Evolutionary conservation across 75 land plant genomes (phyloP), one percentile per base, ranked within the genome.

Genomic region (Cupressus sempervirens): DNA sequence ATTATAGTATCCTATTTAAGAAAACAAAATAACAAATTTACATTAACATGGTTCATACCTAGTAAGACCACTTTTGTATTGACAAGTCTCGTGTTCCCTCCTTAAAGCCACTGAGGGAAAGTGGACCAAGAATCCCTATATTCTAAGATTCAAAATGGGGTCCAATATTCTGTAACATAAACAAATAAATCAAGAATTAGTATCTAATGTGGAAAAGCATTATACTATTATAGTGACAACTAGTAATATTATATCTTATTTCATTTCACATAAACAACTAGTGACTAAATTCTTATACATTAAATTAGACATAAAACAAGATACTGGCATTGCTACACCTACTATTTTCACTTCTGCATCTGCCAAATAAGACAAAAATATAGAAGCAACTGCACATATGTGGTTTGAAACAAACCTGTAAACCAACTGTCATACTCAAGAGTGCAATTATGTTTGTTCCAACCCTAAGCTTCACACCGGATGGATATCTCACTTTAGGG

Each of bases 81-180:
- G 95, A 87, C 83, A 96, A 84, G 56, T 96, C 95, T 70, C 73
- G 84, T 7, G 83, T 90, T 75, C 95, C 98, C 30, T 89, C 87
- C 81, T 92, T 87, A 41, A 96, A 88, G 62, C 97, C 98, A 67
- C 87, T 84, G 1, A 96, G 83, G 43, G 81, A 52, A 45, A 96
- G 91, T 67, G 92, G 91, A 76, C 95, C 92, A 0, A 87, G 85
- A 45, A 96, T 88, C 65, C 98, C 97, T 29, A 91, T 92, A 80
- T 90, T 87, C 94, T 92, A 93, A 20, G 87, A 87, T 85, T 96
- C 98, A 85, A 88, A 90, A 88, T 93, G 96, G 29, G 89, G 38
- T 15, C 98, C 98, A 84, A 84, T 88, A 83, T 94, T 95, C 98
- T 96, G 26, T 76, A 87, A 68, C 35, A 40, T 50, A 87, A 34